Percentiles rank a stretch among this genome's conserved stretches.
Conservation (phyloP, 345 rosid species). For the Physaria fendleri region DNA sequence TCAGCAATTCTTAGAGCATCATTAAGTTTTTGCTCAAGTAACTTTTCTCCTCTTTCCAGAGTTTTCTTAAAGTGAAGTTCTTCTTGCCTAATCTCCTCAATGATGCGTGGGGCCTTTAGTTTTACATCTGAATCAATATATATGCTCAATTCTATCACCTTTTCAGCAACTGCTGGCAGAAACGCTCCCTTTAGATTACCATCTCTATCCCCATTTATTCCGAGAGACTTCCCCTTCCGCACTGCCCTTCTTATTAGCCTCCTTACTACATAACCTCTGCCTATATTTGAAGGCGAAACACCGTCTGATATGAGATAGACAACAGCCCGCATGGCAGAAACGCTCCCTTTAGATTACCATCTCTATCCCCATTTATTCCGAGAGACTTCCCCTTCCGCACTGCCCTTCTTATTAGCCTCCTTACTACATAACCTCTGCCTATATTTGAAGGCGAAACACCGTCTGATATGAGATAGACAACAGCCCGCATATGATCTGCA, state of each 20-base stretch:
- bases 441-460: constrained; percentile 90
- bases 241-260: constrained; percentile 90
- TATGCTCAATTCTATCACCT: constrained; percentile 68
- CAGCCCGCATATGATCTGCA: constrained; percentile 90
- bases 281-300: constrained; percentile 83
- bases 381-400: constrained; percentile 84
- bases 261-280: constrained; percentile 92
- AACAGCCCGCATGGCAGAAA: constrained; percentile 72
- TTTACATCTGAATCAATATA: constrained; percentile 65
- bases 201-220: constrained; percentile 54
- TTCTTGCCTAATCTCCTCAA: constrained; percentile 79
- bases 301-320: constrained; percentile 93
- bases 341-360: constrained; percentile 54
- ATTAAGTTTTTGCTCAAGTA: constrained; percentile 65
- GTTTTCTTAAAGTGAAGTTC: constrained; percentile 87
- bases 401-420: constrained; percentile 86
- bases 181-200: constrained; percentile 61
- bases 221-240: constrained; percentile 79
- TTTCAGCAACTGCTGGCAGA: constrained; percentile 68
- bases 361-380: constrained; percentile 59
- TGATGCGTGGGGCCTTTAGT: constrained; percentile 46
- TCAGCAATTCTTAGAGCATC: constrained; percentile 43
- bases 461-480: constrained; percentile 86
- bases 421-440: constrained; percentile 91
- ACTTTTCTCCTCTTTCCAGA: constrained; percentile 82